Percentiles rank a stretch among this genome's conserved stretches.
Evolutionary conservation across 176 grass and related monocot species (phyloP).

Genomic region (Oryza rufipogon): DNA sequence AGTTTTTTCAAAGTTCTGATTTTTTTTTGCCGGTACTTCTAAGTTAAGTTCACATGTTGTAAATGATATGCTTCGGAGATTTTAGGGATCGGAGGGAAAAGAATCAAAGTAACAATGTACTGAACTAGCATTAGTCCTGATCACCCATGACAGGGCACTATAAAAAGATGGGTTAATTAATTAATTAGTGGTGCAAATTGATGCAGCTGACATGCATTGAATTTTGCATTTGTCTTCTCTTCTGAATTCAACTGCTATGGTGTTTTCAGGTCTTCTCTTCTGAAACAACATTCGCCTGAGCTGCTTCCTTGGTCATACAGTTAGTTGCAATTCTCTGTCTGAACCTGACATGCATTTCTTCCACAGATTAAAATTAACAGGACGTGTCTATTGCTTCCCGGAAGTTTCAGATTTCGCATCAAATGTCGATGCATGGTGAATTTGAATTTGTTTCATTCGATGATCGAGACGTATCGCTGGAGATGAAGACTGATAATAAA

Average conservation of each 20-base stretch:
- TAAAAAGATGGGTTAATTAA: neutral
- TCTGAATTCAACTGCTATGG: conserved; percentile 29
- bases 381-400: neutral
- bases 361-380: neutral
- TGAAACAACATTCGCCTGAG: neutral
- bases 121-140: neutral
- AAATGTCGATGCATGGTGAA: neutral
- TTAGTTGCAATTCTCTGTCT: neutral
- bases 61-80: neutral
- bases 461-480: neutral
- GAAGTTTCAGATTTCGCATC: conserved; percentile 1
- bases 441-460: neutral
- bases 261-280: neutral
- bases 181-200: neutral
- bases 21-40: neutral
- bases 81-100: neutral
- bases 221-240: neutral
- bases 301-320: neutral
- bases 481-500: neutral
- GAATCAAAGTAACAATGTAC: neutral
- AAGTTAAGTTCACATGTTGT: neutral
- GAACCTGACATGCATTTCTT: neutral
- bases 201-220: neutral
- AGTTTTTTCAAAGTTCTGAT: neutral
- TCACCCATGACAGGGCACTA: neutral